Evolutionary conservation across 75 land plant genomes (phyloP).

Genomic region (Selaginella moellendorffii): DNA sequence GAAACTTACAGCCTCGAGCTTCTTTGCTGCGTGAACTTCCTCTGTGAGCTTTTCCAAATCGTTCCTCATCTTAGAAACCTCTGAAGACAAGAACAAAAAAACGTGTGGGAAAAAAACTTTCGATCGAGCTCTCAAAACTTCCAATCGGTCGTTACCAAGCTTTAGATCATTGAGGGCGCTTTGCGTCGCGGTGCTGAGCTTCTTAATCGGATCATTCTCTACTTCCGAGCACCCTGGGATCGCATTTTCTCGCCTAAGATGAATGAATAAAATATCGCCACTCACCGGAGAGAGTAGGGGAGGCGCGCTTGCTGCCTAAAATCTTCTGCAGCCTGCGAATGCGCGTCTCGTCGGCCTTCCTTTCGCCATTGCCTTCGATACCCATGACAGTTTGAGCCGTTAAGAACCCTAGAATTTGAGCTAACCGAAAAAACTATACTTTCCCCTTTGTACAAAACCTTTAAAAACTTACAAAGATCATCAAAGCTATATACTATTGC

Average conservation of each 20-base stretch:
- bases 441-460: no score
- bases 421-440: no score
- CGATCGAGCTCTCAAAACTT: no score
- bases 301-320: not conserved
- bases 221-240: no score
- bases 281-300: not conserved
- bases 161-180: not conserved
- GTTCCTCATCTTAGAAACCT: not conserved
- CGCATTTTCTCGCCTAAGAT: not conserved
- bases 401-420: no score
- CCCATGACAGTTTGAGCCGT: not conserved
- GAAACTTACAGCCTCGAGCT: not conserved
- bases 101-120: no score
- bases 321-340: not conserved
- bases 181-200: not conserved
- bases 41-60: not conserved
- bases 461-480: no score
- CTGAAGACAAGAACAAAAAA: not conserved
- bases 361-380: not conserved
- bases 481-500: no score
- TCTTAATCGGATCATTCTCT: no score
- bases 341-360: not conserved
- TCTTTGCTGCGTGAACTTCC: not conserved
- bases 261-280: not conserved
- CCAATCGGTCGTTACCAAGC: no score